phyloP scores from a whole-genome alignment of 2,329 filamentous ascomycete genomes.

The Diaporthe citriasiana region DNA sequence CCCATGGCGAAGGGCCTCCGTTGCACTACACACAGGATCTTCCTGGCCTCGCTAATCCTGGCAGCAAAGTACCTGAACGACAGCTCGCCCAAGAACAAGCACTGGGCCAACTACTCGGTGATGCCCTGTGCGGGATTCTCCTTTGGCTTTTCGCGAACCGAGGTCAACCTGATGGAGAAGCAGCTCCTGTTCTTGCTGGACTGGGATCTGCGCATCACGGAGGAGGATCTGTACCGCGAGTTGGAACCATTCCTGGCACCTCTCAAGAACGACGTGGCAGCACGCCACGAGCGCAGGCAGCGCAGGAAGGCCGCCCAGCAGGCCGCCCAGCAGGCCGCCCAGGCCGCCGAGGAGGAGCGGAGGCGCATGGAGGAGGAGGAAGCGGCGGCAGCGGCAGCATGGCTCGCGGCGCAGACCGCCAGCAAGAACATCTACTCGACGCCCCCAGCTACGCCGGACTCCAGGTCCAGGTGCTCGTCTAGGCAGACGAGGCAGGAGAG shows the following conservation, averaged over 20 bases:
- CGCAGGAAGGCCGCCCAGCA: constrained; percentile 55
- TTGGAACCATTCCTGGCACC: constrained; percentile 91
- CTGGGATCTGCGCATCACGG: constrained; percentile 90
- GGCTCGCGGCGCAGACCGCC: constrained; percentile 44
- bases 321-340: constrained; percentile 43
- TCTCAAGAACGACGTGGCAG: constrained; percentile 75
- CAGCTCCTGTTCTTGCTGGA: constrained; percentile 95
- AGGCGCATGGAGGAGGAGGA: constrained; percentile 54
- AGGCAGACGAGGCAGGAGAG: constrained; percentile 36
- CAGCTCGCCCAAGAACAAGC: constrained; percentile 99
- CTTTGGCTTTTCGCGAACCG: constrained; percentile 93
- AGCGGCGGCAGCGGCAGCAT: constrained; percentile 51
- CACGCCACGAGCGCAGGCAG: constrained; percentile 65
- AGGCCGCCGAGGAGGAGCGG: constrained; percentile 35
- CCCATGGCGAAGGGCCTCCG: constrained; percentile 96
- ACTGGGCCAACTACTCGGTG: constrained; percentile 95
- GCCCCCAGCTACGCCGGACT: constrained; percentile 61
- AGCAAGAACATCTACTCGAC: constrained; percentile 58
- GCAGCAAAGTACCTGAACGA: constrained; percentile 99
- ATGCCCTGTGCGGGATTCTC: constrained; percentile 72
- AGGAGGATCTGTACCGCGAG: constrained; percentile 88
- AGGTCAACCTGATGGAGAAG: constrained; percentile 99
- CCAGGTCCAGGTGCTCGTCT: constrained; percentile 52
- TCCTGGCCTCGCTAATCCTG: constrained; percentile 87
- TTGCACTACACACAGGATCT: constrained; percentile 98